Evolutionary conservation across 2,329 filamentous ascomycete genomes (phyloP), one percentile per base, ranked within the genome.

Genomic region (Neopestalotiopsis clavispora): DNA sequence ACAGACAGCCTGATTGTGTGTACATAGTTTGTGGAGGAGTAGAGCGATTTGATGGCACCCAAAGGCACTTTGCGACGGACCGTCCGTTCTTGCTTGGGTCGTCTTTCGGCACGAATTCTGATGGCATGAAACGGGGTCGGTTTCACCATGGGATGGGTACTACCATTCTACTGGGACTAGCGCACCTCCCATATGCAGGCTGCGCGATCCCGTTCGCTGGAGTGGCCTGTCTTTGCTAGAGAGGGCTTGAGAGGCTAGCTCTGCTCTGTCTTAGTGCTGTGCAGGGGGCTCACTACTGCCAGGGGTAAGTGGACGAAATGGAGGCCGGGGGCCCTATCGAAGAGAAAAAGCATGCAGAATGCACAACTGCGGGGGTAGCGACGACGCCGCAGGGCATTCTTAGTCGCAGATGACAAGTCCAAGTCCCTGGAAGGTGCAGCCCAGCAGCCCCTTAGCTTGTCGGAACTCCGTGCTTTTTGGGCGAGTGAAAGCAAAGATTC

Each of bases 91-190:
- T 7, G 42, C 14, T 13, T 52, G 17, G 9, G 17, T 52, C 45
- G 14, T 52, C 45, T 52, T 17, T 52, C 17, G 45, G 45, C 45
- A 52, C 17, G 45, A 52, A 52, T 52, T 45, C n/a, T 52, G 45
- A 28, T 34, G 34, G 28, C 20, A 23, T 63, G 66, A 67, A 67
- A 67, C 66, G 14, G 66, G 20, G 34, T 40, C 45, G 38, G 66
- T 67, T 67, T 67, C 66, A 67, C 66, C 49, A 63, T 67, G 52
- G 28, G 66, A 62, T 34, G 59, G 58, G 56, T 57, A 14, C 17
- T 23, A 45, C 58, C 66, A 67, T 28, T 63, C 12, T 58, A 58
- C 66, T 63, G 17, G 57, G 40, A 20, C 42, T 62, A 63, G 38
- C 42, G 30, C 40, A 20, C 30, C 52, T 38, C 40, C 58, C 66